Evolutionary conservation across 2,329 filamentous ascomycete species (phyloP).

Genomic region (Tolypocladium album): DNA sequence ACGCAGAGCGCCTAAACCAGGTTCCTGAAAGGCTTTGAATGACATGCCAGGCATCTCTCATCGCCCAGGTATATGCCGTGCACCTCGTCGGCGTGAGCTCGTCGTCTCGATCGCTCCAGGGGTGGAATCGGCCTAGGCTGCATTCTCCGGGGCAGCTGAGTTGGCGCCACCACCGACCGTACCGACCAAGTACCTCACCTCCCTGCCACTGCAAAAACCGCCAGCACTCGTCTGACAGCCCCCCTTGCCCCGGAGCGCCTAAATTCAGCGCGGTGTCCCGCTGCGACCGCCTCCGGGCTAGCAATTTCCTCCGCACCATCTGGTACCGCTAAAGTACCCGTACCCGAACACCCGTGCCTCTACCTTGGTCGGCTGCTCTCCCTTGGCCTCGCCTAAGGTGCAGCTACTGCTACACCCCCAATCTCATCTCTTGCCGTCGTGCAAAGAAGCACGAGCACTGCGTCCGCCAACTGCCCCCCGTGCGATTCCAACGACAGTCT

Average conservation of each 20-base stretch:
- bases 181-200: neutral
- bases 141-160: neutral
- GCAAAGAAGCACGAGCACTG: neutral
- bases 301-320: conserved; percentile 5
- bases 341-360: too few relatives aligned
- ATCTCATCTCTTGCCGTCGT: conserved; percentile 1
- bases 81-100: neutral
- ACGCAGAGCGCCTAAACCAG: neutral
- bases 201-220: neutral
- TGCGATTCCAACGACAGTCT: conserved; percentile 1
- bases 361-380: neutral
- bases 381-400: neutral
- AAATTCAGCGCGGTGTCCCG: neutral
- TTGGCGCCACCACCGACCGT: neutral
- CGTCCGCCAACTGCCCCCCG: neutral
- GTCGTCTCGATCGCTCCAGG: neutral
- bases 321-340: neutral
- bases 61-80: neutral
- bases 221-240: neutral
- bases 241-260: neutral
- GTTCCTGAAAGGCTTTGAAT: neutral
- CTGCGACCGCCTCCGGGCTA: neutral
- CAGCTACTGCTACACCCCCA: neutral
- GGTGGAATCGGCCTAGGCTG: neutral
- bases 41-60: neutral